Evolutionary conservation across 176 grass and related monocot species (phyloP).

Genomic region (Hyparrhenia diplandra): DNA sequence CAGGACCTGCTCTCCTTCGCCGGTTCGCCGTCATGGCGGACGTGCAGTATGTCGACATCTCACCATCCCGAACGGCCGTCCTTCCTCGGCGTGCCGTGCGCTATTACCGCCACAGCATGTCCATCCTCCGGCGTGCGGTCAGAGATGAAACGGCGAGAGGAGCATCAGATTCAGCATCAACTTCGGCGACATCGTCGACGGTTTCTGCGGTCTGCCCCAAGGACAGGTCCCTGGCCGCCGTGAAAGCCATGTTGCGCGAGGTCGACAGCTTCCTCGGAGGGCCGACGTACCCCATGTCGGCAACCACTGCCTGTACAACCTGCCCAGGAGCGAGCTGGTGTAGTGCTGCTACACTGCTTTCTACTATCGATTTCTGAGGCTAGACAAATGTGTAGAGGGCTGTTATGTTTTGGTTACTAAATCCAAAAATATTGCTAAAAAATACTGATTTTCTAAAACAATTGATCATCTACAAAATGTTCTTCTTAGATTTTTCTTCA

Average conservation of each 20-base stretch:
- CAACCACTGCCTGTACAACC: constrained; percentile 90
- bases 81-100: too few species aligned
- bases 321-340: constrained; percentile 50
- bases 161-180: constrained; percentile 58
- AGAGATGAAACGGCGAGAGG: constrained; percentile 46
- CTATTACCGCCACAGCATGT: too few species aligned
- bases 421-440: too few species aligned
- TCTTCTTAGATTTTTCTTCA: too few species aligned
- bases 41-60: constrained; percentile 64
- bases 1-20: constrained; percentile 53
- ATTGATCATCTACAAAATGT: too few species aligned
- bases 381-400: too few species aligned
- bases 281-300: constrained; percentile 84
- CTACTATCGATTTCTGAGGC: too few species aligned
- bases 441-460: too few species aligned
- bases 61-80: too few species aligned
- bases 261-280: constrained; percentile 61
- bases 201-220: constrained; percentile 72
- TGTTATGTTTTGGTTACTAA: too few species aligned
- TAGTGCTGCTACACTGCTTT: too few species aligned
- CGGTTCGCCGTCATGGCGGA: constrained; percentile 80
- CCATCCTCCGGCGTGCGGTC: constrained; percentile 43
- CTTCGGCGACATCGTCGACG: constrained; percentile 88
- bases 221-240: constrained; percentile 31
- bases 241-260: constrained; percentile 38